A percentile compares a stretch with the other conserved stretches of the same genome.
phyloP scores from a whole-genome alignment of 805 yeast species.

The Dipodascus geniculatus region DNA sequence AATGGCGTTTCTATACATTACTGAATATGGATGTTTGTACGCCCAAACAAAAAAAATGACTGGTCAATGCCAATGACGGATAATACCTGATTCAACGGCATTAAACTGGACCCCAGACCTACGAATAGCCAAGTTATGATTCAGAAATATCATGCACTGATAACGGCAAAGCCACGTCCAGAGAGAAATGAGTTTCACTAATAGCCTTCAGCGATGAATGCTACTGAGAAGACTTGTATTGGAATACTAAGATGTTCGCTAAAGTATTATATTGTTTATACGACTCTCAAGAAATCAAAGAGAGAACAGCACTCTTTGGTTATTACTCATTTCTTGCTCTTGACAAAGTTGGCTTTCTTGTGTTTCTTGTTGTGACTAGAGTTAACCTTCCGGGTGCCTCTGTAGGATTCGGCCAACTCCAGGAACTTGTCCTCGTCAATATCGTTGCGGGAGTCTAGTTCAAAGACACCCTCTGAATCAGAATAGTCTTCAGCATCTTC shows the following conservation, averaged over 20 bases:
- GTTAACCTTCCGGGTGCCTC: background rate
- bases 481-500: background rate
- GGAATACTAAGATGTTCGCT: background rate
- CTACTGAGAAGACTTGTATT: background rate
- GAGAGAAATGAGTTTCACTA: too few relatives aligned
- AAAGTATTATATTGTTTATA: background rate
- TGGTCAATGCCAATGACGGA: too few relatives aligned
- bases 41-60: too few relatives aligned
- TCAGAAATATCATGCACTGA: too few relatives aligned
- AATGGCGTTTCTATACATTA: too few relatives aligned
- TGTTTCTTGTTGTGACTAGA: background rate
- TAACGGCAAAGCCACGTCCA: too few relatives aligned
- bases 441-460: background rate
- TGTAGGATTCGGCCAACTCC: background rate
- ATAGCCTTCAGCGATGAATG: too few relatives aligned
- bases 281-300: background rate
- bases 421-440: background rate
- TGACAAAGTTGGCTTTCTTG: background rate
- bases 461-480: background rate
- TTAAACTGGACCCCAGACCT: too few relatives aligned
- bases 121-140: too few relatives aligned
- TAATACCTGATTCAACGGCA: too few relatives aligned
- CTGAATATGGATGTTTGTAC: too few relatives aligned
- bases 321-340: background rate
- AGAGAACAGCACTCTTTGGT: background rate